Base-by-base conservation (phyloP, 176 grass and related monocot species). In the Aegilops bicornis region DNA sequence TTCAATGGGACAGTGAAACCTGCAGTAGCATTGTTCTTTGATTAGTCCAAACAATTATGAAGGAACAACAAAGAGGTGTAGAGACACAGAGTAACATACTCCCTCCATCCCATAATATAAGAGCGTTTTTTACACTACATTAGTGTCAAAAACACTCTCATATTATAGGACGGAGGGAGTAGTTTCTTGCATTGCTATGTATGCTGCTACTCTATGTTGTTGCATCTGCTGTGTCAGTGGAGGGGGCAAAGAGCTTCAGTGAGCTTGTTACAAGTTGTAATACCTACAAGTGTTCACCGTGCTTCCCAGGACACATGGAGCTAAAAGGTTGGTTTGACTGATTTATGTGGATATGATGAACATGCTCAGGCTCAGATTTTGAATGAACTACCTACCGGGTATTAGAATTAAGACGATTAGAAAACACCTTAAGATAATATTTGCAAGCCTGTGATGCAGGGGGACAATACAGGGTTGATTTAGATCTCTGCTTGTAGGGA, bases 1-100 rank as follows among this genome's bases (percentile, higher is more conserved):
- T 94, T 94, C 70, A 89, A 63, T 24, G 94, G 92, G 64, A 87
- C 92, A 33, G 88, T 90, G 80, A 97, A 92, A 48, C 94, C 94
- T 97, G 90, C 76, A 86, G 79, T n/a, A 79, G 15, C 29, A 79
- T 33, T 32, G 82, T 24, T 23, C 8, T 64, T 73, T 58, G 80
- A 9, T 92, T 79, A 78, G 73, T 78, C 30, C n/a, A 59, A 58
- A 67, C 66, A 78, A 43, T 62, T 62, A 70, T 47, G 47, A 43
- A 74, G 24, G 37, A 60, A 61, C 29, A 67, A 54, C 6, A 42
- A 19, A 42, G 63, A 74, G 30, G 48, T 22, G 15, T 14, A 31
- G 5, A 59, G 19, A 59, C 54, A 67, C 15, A 73, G 15, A 79
- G 80, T 17, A 85, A 4, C 17, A 43, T 27, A 36, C 35, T 36